phyloP scores from a whole-genome alignment of 176 grass and related monocot genomes.

The Oryza meridionalis region DNA sequence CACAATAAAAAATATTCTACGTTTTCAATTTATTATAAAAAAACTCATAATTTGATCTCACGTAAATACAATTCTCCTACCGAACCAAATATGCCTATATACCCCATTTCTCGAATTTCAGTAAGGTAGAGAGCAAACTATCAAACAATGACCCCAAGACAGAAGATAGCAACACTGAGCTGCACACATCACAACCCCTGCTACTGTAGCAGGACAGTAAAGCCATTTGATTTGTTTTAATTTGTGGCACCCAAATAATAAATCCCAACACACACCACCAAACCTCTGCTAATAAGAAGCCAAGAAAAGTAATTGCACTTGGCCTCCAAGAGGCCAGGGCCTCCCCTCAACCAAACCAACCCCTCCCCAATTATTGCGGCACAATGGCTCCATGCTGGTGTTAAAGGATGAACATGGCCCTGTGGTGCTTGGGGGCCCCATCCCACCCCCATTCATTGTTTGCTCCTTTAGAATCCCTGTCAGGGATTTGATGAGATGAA shows the following conservation, averaged over 20 bases:
- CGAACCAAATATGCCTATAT: background rate
- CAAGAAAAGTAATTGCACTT: background rate
- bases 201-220: background rate
- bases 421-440: constrained; percentile 33
- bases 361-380: constrained; percentile 60
- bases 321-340: background rate
- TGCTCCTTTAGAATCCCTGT: constrained; percentile 59
- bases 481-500: constrained; percentile 53
- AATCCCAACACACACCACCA: background rate
- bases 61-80: background rate
- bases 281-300: background rate
- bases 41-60: background rate
- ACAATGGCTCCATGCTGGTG: constrained; percentile 47
- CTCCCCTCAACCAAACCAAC: constrained; percentile 13
- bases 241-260: background rate
- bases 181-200: background rate
- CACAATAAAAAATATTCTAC: background rate
- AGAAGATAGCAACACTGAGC: background rate
- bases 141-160: background rate
- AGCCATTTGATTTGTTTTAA: background rate
- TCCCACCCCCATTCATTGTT: constrained; percentile 29
- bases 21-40: background rate
- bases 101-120: background rate
- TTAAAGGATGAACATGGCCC: constrained; percentile 63
- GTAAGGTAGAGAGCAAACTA: background rate